Percentiles rank a stretch among this genome's conserved stretches.
Conservation (phyloP, 441 rosid genomes). For the Gossypium davidsonii region DNA sequence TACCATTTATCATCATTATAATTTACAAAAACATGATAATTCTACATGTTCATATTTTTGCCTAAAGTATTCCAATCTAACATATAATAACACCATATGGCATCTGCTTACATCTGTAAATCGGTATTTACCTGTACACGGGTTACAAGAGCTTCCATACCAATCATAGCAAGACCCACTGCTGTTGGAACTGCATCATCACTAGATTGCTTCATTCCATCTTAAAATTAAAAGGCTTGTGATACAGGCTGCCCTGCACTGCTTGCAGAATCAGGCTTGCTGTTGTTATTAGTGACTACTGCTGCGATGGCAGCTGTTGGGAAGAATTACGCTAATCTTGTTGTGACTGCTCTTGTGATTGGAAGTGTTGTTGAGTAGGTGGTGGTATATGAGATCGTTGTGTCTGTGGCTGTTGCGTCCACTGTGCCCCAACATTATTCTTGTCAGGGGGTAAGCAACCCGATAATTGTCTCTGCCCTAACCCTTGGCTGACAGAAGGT, state of each 20-base stretch:
- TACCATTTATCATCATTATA: background rate
- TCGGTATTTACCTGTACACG: constrained; percentile 66
- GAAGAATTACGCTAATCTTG: constrained; percentile 52
- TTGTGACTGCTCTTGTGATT: constrained; percentile 46
- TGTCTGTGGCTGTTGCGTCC: constrained; percentile 44
- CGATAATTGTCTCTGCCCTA: constrained; percentile 54
- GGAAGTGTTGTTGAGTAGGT: constrained; percentile 45
- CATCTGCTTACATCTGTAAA: background rate
- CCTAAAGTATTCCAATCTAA: background rate
- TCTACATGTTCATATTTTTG: background rate
- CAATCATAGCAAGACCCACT: constrained; percentile 41
- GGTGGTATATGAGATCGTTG: constrained; percentile 36
- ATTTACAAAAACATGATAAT: background rate
- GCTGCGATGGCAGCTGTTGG: constrained; percentile 39
- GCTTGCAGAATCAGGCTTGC: constrained; percentile 45
- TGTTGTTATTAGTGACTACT: constrained; percentile 32
- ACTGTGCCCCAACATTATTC: constrained; percentile 37
- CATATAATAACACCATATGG: background rate
- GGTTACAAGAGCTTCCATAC: constrained; percentile 52
- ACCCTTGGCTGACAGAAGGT: constrained; percentile 43
- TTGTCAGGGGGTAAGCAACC: constrained; percentile 46
- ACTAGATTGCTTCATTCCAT: constrained; percentile 48
- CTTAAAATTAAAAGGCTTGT: constrained; percentile 53
- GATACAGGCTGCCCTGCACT: constrained; percentile 52
- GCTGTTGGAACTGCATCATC: constrained; percentile 41